Evolutionary conservation across 2,329 filamentous ascomycete species (phyloP), one percentile per base, ranked within the genome.

Genomic region (Lasiodiplodia sp.): DNA sequence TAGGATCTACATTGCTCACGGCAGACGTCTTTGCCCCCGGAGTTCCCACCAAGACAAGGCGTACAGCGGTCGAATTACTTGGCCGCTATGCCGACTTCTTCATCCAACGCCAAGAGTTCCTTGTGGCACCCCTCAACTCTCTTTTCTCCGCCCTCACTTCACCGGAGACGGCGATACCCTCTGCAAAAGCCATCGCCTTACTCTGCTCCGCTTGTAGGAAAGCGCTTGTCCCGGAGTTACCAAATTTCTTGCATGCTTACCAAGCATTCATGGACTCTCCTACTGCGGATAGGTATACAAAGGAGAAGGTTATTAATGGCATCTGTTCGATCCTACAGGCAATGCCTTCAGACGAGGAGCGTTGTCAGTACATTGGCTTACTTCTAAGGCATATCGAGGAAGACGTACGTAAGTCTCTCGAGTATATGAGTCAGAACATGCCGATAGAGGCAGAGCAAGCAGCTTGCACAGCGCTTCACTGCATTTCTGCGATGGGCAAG

Each of bases 31-130:
- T 77, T 53, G 76, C 73, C 28, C 66, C 81, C 2, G 79, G 83
- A 3, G 84, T 93, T 12, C 90, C 90, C 1, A 80, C 87, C 4
- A 86, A 89, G 66, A 86, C 89, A 21, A 86, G 88, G 62, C 88
- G 92, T 73, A 91, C 91, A 0, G 90, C 90, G 44, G 85, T 95
- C 37, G 86, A 87, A 56, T 80, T 92, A 51, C 88, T 95, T 51
- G 91, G 92, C 72, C 86, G 88, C 31, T 94, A 93, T 75, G 88
- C 91, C 5, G 87, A 90, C 66, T 96, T 92, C 79, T 95, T 96
- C 77, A 87, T 92, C 73, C 86, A 89, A 25, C 88, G 92, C 74
- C 83, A 88, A 1, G 84, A 87, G 38, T 87, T 88, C 70, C 84
- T 96, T 0, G 90, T 92, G 0, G 83, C 88, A 52, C 91, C 91